A percentile compares a stretch with the other conserved stretches of the same genome.
Evolutionary conservation across 805 yeast genomes (phyloP).

Genomic region (Hemisphaericaspora nanyangensis): DNA sequence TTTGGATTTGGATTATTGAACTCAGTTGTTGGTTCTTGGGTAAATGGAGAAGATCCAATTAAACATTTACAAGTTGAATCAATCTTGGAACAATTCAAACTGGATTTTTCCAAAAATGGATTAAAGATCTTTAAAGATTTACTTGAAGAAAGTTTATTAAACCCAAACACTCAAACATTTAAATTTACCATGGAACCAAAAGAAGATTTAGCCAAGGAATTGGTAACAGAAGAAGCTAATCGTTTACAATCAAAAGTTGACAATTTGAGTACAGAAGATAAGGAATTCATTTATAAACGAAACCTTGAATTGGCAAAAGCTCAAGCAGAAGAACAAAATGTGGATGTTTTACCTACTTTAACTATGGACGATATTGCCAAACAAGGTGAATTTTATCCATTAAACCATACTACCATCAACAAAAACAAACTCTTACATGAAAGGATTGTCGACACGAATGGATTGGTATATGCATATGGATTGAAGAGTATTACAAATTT

Average conservation of each 20-base stretch:
- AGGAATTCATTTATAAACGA: constrained; percentile 51
- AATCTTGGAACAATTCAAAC: constrained; percentile 54
- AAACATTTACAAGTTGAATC: constrained; percentile 62
- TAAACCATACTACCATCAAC: constrained; percentile 18
- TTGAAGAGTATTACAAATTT: constrained; percentile 55
- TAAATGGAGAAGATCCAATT: constrained; percentile 76
- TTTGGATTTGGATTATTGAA: constrained; percentile 80
- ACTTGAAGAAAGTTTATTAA: constrained; percentile 49
- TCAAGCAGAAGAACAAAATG: constrained; percentile 69
- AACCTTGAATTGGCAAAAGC: constrained; percentile 57
- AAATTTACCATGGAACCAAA: constrained; percentile 76
- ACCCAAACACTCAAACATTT: constrained; percentile 49
- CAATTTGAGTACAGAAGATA: constrained; percentile 52
- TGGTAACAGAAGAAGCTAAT: constrained; percentile 52
- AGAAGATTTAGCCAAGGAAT: constrained; percentile 46
- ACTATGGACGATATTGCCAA: constrained; percentile 69
- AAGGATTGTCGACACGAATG: constrained; percentile 70
- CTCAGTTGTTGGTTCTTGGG: constrained; percentile 80
- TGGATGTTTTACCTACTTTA: constrained; percentile 77
- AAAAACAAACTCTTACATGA: constrained; percentile 35
- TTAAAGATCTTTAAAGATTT: constrained; percentile 53
- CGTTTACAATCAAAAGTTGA: constrained; percentile 46
- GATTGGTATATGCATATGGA: constrained; percentile 74
- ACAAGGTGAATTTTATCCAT: constrained; percentile 38
- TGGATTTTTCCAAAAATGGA: constrained; percentile 52